These are phyloP conservation scores for Podaxis pistillaris DNA, from an alignment of 768 basidiomycete species.

Conservation along the genomic window DNA sequence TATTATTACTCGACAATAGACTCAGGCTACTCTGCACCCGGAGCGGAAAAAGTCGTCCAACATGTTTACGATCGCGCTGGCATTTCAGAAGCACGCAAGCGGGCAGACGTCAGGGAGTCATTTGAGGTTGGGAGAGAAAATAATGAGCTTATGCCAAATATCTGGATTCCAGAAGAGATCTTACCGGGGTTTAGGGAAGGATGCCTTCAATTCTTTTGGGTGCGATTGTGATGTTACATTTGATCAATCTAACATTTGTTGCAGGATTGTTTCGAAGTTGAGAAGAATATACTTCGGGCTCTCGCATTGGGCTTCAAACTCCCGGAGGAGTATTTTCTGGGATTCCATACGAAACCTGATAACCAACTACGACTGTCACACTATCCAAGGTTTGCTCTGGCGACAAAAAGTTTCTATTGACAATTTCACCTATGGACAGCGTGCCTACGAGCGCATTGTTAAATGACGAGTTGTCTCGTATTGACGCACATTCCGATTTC, in stretches of 20 bases:
- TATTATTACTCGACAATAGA: constrained; percentile 9
- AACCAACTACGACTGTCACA: constrained; percentile 59
- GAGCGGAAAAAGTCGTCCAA: constrained; percentile 38
- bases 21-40: constrained; percentile 37
- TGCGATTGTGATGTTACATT: constrained; percentile 20
- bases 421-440: constrained; percentile 17
- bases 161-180: constrained; percentile 53
- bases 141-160: constrained; percentile 47
- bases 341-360: constrained; percentile 40
- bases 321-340: constrained; percentile 43
- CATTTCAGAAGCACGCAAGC: constrained; percentile 25
- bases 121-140: constrained; percentile 55
- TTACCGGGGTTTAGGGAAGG: constrained; percentile 54
- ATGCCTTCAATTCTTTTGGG: constrained; percentile 52
- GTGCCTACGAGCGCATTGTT: constrained; percentile 31
- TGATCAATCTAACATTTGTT: background rate
- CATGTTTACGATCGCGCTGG: constrained; percentile 33
- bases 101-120: constrained; percentile 47
- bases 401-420: background rate
- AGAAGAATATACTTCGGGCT: constrained; percentile 44
- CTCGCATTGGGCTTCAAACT: constrained; percentile 45
- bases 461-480: constrained; percentile 37
- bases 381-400: constrained; percentile 41
- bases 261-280: constrained; percentile 40
- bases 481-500: constrained; percentile 55